Evolutionary conservation across 2,329 filamentous ascomycete genomes (phyloP), one percentile per base, ranked within the genome.

Genomic region (Trichoderma sp.): DNA sequence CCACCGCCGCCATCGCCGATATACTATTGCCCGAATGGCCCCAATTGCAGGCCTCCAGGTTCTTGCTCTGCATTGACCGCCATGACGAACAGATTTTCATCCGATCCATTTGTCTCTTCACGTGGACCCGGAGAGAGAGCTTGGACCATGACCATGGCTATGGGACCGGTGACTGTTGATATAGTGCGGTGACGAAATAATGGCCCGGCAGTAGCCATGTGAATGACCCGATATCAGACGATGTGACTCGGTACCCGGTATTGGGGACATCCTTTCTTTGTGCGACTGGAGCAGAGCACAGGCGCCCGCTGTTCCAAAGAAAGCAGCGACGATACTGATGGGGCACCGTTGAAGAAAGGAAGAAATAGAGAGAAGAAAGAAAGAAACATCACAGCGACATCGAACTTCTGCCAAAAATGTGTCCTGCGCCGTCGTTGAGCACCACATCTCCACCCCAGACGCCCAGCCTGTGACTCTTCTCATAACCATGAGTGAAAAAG

Each of bases 401-500:
- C 47, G 19, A n/a, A 34, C 12, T 12, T 19, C 34, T 48, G 5
- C 5, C 7, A 17, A 6, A 19, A 12, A 1, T 28, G 15, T 15
- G 21, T n/a, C 17, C 24, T 4, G 15, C 24, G 6, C 7, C 28
- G 21, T 24, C 17, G 21, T 26, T 5, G 17, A 21, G 28, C 28
- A 45, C 24, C 45, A 12, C 28, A 7, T 43, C 34, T 26, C 39
- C 26, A 30, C 17, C 10, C n/a, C 41, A 52, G 26, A 45, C 17
- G 14, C 26, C 21, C 59, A 51, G 21, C 3, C 57, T 24, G 17
- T 44, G 14, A 48, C 24, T 24, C n/a, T 15, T 21, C 41, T 51
- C 24, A 34, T 71, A 70, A 21, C 72, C 73, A 28, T 68, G 65
- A 3, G 66, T 66, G 26, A 78, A 68, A 64, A 77, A 78, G 0